Evolutionary conservation across 2,329 filamentous ascomycete species (phyloP), one percentile per base, ranked within the genome.

Genomic region (Hymenoscyphus salicellus): DNA sequence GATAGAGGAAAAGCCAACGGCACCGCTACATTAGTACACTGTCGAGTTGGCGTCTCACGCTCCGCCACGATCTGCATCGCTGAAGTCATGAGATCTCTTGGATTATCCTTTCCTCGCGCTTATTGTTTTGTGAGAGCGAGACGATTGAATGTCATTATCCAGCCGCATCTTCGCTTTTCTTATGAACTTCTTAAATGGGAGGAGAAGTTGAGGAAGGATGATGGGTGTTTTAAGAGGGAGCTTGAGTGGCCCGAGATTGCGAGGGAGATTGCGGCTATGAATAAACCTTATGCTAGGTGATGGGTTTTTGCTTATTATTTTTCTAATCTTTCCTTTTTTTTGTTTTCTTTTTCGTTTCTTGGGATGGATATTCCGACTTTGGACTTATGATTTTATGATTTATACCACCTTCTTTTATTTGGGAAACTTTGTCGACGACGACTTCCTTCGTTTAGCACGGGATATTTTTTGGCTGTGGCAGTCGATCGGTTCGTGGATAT

Each of bases 61-160:
- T 97, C 92, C 68, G 95, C 95, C 14, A 99, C 94, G 1, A 97
- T 99, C 67, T 98, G 95, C 76, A 99, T 99, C 73, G 95, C 95
- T n/a, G 93, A 98, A 77, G 92, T 98, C 41, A 99, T 99, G 95
- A 88, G 89, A 41, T 83, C 89, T 30, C 78, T 92, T 71, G 83
- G 86, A 26, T 79, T 97, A 69, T 95, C 92, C 0, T 94, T 98
- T 72, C 93, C 95, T 14, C 86, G 91, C 63, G 95, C 95, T 65
- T 99, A 99, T 78, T 98, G 95, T 77, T 98, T 94, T 77, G 95
- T 99, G 43, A 89, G 95, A 36, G 95, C 95, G 23, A 86, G 95
- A 61, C 85, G 95, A 66, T 82, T 99, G 58, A 99, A 99, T 74
- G 95, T 99, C 61, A 99, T 99, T 69, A 98, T 99, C 69, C 95